These are phyloP conservation scores for Penicillium tannophilum DNA, from an alignment of 495 filamentous ascomycete species.

Conservation along the genomic window DNA sequence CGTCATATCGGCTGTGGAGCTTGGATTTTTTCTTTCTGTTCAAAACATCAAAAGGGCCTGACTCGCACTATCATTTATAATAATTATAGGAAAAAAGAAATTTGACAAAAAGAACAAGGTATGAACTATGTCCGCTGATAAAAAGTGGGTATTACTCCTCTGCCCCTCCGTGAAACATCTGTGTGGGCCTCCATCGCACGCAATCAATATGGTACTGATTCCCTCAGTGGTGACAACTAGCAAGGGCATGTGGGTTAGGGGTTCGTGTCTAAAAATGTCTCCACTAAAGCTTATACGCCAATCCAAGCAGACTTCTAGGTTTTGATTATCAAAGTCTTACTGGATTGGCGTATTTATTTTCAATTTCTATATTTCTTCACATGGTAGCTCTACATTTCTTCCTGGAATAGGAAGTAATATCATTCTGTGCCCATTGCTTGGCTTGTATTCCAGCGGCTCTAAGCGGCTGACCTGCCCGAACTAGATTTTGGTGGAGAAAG, in stretches of 20 bases:
- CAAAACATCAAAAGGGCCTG: not conserved
- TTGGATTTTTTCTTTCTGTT: not conserved
- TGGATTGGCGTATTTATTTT: not conserved
- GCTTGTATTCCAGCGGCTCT: not conserved
- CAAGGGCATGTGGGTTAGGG: conserved; percentile 6
- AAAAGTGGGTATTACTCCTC: conserved; percentile 17
- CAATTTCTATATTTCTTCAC: not conserved
- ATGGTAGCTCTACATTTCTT: not conserved
- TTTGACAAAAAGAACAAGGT: conserved; percentile 6
- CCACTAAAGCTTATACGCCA: conserved; percentile 6
- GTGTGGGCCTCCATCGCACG: conserved; percentile 17
- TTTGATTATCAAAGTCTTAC: not conserved
- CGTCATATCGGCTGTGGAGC: conserved; percentile 18
- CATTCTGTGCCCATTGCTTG: not conserved
- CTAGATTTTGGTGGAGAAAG: not conserved
- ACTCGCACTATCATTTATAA: conserved; percentile 11
- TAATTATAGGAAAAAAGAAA: not conserved
- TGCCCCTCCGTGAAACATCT: conserved; percentile 9
- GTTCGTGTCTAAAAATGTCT: not conserved
- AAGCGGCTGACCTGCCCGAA: conserved; percentile 2
- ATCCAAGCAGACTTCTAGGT: not conserved
- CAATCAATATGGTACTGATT: conserved; percentile 8
- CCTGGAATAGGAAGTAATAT: not conserved
- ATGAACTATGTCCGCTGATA: conserved; percentile 15
- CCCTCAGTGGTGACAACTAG: not conserved